Percentiles rank a stretch among this genome's conserved stretches.
phyloP scores from a whole-genome alignment of 2,329 filamentous ascomycete species.

The Diaporthe nobilis region DNA sequence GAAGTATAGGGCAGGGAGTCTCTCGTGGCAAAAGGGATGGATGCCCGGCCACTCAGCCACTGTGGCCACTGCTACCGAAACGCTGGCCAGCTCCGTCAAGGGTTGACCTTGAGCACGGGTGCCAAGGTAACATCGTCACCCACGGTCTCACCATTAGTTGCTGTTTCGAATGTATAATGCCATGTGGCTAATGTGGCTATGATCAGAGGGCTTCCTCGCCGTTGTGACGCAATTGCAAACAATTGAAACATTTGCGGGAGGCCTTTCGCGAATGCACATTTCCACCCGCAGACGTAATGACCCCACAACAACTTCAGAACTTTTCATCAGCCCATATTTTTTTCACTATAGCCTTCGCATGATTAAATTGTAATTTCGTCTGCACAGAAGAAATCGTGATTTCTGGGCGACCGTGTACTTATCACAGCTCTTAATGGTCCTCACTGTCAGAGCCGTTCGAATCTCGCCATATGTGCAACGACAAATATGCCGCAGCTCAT shows the following conservation, averaged over 20 bases:
- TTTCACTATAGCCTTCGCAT: too few species aligned
- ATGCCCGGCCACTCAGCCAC: not conserved
- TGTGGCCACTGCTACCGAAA: too few species aligned
- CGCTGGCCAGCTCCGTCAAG: not conserved
- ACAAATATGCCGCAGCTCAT: not conserved
- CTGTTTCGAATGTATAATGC: constrained; percentile 23
- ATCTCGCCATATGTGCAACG: too few species aligned
- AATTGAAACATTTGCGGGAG: not conserved
- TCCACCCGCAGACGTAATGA: not conserved
- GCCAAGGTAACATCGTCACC: constrained; percentile 15
- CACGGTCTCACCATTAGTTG: constrained; percentile 20
- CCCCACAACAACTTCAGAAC: not conserved
- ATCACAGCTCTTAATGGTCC: not conserved
- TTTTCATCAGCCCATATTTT: not conserved
- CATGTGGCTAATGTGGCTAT: constrained; percentile 21
- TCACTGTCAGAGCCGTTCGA: too few species aligned
- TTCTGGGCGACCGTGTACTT: not conserved
- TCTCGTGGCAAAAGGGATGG: not conserved
- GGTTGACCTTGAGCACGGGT: not conserved
- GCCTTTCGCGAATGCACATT: not conserved
- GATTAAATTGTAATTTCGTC: not conserved
- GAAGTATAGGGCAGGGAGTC: constrained; percentile 19
- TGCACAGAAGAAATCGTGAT: not conserved
- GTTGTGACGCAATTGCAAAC: not conserved
- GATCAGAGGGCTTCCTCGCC: not conserved